Conservation (phyloP, 202 grass and related monocot genomes). For the Hordeum pubiflorum region DNA sequence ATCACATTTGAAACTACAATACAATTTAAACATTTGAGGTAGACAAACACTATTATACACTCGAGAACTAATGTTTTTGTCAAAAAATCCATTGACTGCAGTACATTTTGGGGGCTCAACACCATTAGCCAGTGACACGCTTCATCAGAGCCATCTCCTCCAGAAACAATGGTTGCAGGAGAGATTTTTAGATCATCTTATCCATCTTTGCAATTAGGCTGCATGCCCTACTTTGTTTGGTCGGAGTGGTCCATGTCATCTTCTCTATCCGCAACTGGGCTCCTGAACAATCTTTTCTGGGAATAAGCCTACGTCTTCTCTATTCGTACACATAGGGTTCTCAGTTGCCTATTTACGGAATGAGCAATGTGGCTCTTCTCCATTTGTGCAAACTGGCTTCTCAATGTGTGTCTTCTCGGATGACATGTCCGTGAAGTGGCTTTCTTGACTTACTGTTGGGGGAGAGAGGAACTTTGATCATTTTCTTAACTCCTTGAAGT, state of each 20-base stretch:
- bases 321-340: neutral
- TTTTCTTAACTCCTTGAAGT: conserved; percentile 28
- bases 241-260: neutral
- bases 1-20: too few relatives aligned
- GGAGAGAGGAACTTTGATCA: conserved; percentile 4
- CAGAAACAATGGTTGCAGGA: conserved; percentile 54
- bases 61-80: too few relatives aligned
- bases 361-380: conserved; percentile 10
- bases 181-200: conserved; percentile 47
- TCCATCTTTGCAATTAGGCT: conserved; percentile 24
- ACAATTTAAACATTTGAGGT: too few relatives aligned
- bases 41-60: too few relatives aligned
- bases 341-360: conserved; percentile 12
- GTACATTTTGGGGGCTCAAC: conserved; percentile 23
- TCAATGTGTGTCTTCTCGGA: conserved; percentile 15
- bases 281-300: conserved; percentile 14
- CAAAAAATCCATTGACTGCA: conserved; percentile 14
- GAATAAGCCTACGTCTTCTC: conserved; percentile 16
- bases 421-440: neutral
- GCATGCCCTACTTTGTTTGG: conserved; percentile 9
- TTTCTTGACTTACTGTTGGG: conserved; percentile 30
- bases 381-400: neutral
- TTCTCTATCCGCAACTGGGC: neutral
- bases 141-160: conserved; percentile 45
- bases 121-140: conserved; percentile 34